phyloP scores from a whole-genome alignment of 1,284 basidiomycete species.

The Sphagnurus paluster region DNA sequence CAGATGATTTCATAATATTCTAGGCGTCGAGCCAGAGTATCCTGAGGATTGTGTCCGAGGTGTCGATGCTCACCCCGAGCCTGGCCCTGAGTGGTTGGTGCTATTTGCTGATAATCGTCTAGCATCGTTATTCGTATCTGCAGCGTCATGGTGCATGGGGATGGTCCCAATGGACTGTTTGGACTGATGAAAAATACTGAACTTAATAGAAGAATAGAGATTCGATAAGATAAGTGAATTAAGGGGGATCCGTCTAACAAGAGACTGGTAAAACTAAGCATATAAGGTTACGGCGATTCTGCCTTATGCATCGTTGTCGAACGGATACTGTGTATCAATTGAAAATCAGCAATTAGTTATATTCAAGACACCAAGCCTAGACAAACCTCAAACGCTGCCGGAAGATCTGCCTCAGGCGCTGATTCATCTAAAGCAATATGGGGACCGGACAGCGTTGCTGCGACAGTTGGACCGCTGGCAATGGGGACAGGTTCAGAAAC shows the following conservation, averaged over 20 bases:
- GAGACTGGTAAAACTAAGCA: slow-evolving; percentile 1
- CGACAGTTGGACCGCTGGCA: slow-evolving; percentile 24
- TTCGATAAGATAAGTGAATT: not conserved
- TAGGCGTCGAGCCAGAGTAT: slow-evolving; percentile 48
- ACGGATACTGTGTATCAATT: slow-evolving; percentile 57
- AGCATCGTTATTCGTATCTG: slow-evolving; percentile 37
- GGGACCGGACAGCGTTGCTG: slow-evolving; percentile 32
- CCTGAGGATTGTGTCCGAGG: slow-evolving; percentile 52
- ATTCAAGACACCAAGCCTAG: slow-evolving; percentile 3
- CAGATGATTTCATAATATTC: slow-evolving; percentile 57
- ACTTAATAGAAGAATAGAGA: not conserved
- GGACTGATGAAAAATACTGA: not conserved
- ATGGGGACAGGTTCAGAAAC: slow-evolving; percentile 18
- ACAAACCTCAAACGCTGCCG: slow-evolving; percentile 78
- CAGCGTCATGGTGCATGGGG: slow-evolving; percentile 5
- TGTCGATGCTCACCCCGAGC: slow-evolving; percentile 42
- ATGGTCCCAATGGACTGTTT: not conserved
- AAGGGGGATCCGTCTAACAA: slow-evolving; percentile 3
- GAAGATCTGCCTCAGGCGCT: slow-evolving; percentile 75
- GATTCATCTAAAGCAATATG: slow-evolving; percentile 71
- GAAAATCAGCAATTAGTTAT: slow-evolving; percentile 19
- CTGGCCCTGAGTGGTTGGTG: slow-evolving; percentile 42
- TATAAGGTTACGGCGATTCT: slow-evolving; percentile 12
- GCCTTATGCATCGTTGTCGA: slow-evolving; percentile 62
- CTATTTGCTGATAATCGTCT: slow-evolving; percentile 63